Percentiles rank a stretch among this genome's conserved stretches.
Evolutionary conservation across 306 rosid species (phyloP).

Genomic region (Heteromeles arbutifolia): DNA sequence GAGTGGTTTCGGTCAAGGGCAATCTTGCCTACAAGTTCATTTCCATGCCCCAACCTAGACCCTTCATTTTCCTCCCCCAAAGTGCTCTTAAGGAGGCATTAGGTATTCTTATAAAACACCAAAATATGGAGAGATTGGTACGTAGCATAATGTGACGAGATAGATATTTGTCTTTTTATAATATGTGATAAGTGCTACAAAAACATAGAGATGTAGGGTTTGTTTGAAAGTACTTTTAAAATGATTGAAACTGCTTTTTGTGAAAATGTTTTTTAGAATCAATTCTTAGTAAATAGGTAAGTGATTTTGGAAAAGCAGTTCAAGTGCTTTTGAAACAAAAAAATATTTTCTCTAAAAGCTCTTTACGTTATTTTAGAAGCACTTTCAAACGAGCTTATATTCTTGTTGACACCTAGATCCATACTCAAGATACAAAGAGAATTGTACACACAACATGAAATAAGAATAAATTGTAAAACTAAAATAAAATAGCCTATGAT

Average conservation of each 20-base stretch:
- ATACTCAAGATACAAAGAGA: neutral
- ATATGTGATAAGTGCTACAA: too few species aligned
- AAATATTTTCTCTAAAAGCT: too few species aligned
- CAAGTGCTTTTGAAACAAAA: rapidly evolving
- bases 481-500: neutral
- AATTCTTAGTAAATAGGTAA: too few species aligned
- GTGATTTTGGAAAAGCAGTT: rapidly evolving
- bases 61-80: neutral
- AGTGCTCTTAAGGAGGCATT: neutral
- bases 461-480: neutral
- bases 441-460: rapidly evolving
- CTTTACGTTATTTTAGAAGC: too few species aligned
- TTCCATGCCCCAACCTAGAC: neutral
- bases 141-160: too few species aligned
- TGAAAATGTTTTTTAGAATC: too few species aligned
- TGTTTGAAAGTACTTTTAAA: too few species aligned
- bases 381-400: neutral
- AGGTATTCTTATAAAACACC: neutral
- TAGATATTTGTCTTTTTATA: too few species aligned
- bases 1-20: neutral
- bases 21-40: neutral
- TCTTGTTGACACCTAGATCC: too few species aligned
- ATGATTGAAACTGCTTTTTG: rapidly evolving
- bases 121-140: too few species aligned
- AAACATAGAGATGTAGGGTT: too few species aligned